Evolutionary conservation across 2,329 filamentous ascomycete species (phyloP).

Genomic region (Elsinoe perseae): DNA sequence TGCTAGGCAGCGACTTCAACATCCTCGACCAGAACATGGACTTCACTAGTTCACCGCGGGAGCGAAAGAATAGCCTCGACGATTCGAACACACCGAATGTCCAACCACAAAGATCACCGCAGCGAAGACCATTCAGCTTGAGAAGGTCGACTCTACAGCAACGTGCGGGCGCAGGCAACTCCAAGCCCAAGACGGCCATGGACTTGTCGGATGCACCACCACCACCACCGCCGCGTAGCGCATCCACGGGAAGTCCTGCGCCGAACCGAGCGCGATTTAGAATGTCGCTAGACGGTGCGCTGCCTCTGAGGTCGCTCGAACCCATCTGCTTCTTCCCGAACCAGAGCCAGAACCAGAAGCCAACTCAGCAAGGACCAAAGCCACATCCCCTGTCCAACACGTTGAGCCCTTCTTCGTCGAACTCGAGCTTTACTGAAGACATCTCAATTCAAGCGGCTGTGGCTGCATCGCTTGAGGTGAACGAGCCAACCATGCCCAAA

Average conservation of each 20-base stretch:
- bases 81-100: slow-evolving; percentile 11
- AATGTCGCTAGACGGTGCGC: slow-evolving; percentile 70
- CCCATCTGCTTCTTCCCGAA: slow-evolving; percentile 40
- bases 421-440: slow-evolving; percentile 68
- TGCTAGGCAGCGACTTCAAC: slow-evolving; percentile 56
- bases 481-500: slow-evolving; percentile 43
- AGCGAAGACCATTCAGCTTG: slow-evolving; percentile 39
- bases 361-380: slow-evolving; percentile 34
- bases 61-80: slow-evolving; percentile 20
- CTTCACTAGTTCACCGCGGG: slow-evolving; percentile 18
- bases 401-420: slow-evolving; percentile 78
- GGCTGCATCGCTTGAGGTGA: slow-evolving; percentile 14
- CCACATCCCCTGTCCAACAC: slow-evolving; percentile 81
- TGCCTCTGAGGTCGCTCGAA: slow-evolving; percentile 57
- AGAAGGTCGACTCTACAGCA: slow-evolving; percentile 84
- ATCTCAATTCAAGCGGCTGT: slow-evolving; percentile 47
- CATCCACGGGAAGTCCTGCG: slow-evolving; percentile 22
- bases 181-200: slow-evolving; percentile 30
- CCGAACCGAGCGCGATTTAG: slow-evolving; percentile 46
- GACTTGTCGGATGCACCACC: slow-evolving; percentile 28
- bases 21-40: slow-evolving; percentile 61
- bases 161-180: slow-evolving; percentile 50
- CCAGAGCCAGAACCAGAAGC: slow-evolving; percentile 26
- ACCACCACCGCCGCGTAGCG: slow-evolving; percentile 14
- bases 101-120: slow-evolving; percentile 25